Evolutionary conservation across 495 filamentous ascomycete genomes (phyloP).

Genomic region (Aspergillus panamensis): DNA sequence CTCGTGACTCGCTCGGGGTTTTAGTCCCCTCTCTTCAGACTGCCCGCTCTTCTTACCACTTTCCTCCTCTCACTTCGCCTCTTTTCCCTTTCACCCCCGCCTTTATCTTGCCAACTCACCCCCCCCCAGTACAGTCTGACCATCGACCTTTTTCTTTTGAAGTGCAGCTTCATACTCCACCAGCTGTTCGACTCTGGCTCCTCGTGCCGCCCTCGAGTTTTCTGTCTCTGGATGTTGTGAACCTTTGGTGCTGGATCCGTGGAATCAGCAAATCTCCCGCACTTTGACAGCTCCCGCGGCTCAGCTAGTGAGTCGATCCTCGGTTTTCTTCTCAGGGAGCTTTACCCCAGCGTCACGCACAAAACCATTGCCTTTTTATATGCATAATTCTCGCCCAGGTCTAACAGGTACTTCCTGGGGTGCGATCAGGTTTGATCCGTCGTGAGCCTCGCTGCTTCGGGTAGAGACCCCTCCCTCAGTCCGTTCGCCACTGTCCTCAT

Average conservation of each 20-base stretch:
- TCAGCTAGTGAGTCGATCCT: conserved; percentile 25
- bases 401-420: conserved; percentile 6
- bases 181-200: conserved; percentile 9
- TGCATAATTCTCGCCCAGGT: not conserved
- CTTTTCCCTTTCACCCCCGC: conserved; percentile 11
- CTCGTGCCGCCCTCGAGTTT: conserved; percentile 14
- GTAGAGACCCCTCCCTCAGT: conserved; percentile 20
- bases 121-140: not conserved
- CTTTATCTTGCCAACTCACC: conserved; percentile 8
- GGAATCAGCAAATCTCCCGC: conserved; percentile 42
- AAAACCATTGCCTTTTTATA: not conserved
- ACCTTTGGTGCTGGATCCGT: conserved; percentile 35
- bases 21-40: conserved; percentile 11
- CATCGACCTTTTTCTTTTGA: conserved; percentile 8
- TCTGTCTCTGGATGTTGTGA: conserved; percentile 16
- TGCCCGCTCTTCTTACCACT: conserved; percentile 9
- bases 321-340: conserved; percentile 12
- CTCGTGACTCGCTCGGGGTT: conserved; percentile 5
- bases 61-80: conserved; percentile 3
- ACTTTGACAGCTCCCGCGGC: conserved; percentile 37
- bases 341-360: conserved; percentile 7
- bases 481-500: conserved; percentile 19
- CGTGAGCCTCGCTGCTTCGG: conserved; percentile 15
- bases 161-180: conserved; percentile 12
- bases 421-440: conserved; percentile 1